Base-by-base conservation (phyloP, 257 asterid species). In the Coffea canephora region DNA sequence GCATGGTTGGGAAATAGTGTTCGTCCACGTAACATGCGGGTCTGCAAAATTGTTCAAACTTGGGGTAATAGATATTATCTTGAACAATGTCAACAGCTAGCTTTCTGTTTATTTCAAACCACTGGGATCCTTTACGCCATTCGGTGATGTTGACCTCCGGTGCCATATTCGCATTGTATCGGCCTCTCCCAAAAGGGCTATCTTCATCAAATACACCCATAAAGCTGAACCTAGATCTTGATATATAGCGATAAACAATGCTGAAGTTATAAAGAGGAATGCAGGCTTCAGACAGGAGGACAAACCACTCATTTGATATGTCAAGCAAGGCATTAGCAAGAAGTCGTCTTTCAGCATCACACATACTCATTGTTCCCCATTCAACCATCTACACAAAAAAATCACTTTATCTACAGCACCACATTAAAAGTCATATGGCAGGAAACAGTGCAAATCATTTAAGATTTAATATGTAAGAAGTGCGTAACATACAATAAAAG, bases 1-100 rank as follows among this genome's bases (percentile, higher is more conserved):
- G 84, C 98, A 94, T 94, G 43, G 90, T 87, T 9, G 90, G 90
- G 61, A 87, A 87, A 54, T 87, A 84, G 82, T 87, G 90, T 71
- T 87, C 90, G 27, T 87, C 90, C 49, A 85, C 88, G 70, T 87
- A 87, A 74, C 90, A 87, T 4, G 87, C 84, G 25, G 87, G 88
- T 43, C 78, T 85, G 81, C 90, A 87, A 80, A 87, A 87, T 82
- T 83, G 75, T 46, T 82, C 87, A 48, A 87, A 87, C 82, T 82
- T 80, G 12, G 88, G 87, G 83, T 82, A 79, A 78, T 84, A 87
- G 16, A 77, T 7, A 7, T 71, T 75, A 23, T 87, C 90, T 76
- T 77, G 76, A 73, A 85, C 78, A 41, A 87, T 85, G 65, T 87
- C 88, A 52, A 87, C 59, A 12, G 87, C 90, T 46, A 87, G 80